These are phyloP conservation scores for Leishmania turanica DNA, from an alignment of 208 protist species.

Conservation along the genomic window DNA sequence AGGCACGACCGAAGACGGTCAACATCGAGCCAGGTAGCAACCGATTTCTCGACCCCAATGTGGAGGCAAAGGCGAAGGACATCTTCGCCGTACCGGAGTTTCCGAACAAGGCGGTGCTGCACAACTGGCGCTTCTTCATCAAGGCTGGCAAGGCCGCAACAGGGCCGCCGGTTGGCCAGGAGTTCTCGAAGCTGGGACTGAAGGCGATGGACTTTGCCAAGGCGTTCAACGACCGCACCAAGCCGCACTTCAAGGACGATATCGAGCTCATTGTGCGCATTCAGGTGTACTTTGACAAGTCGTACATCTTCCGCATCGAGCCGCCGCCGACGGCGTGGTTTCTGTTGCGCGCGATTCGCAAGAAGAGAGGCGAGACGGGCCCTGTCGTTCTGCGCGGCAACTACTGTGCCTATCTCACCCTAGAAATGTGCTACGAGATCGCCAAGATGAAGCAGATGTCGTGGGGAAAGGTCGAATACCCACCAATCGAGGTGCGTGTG, in stretches of 20 bases:
- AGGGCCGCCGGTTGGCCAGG: conserved; percentile 88
- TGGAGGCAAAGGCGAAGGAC: conserved; percentile 68
- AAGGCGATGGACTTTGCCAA: conserved; percentile 93
- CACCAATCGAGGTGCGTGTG: conserved; percentile 86
- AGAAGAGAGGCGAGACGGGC: conserved; percentile 85
- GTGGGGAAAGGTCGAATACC: conserved; percentile 76
- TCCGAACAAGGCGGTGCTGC: conserved; percentile 82
- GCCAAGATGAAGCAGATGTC: conserved; percentile 89
- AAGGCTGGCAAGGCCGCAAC: conserved; percentile 88
- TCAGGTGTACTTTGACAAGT: conserved; percentile 93
- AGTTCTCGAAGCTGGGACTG: conserved; percentile 88
- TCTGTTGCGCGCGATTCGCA: conserved; percentile 71
- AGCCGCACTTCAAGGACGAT: conserved; percentile 88
- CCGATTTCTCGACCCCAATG: conserved; percentile 51
- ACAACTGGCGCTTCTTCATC: conserved; percentile 93
- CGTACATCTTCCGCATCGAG: conserved; percentile 86
- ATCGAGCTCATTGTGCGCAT: conserved; percentile 89
- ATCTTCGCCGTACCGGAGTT: conserved; percentile 78
- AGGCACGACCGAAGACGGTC: conserved; percentile 77
- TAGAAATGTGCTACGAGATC: conserved; percentile 93
- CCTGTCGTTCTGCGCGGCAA: conserved; percentile 50
- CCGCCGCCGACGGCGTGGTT: conserved; percentile 90
- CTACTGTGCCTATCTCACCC: conserved; percentile 85
- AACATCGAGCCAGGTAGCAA: conserved; percentile 74
- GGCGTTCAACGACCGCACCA: conserved; percentile 90